Evolutionary conservation across 169 alveolate species (phyloP), one percentile per base, ranked within the genome.

Genomic region (Babesia ovata): DNA sequence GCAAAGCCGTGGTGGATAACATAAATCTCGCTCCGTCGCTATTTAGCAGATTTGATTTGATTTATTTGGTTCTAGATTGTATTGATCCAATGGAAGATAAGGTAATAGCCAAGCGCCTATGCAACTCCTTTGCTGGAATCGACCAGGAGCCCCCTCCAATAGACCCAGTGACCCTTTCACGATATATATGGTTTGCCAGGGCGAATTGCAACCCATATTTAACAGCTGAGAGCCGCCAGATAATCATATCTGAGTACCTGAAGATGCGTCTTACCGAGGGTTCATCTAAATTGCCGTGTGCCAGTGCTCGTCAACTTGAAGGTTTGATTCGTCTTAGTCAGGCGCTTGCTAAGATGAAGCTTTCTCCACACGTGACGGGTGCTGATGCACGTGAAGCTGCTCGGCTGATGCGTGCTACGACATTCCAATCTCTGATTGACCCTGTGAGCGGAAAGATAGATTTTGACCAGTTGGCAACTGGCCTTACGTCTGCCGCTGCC

Each of bases 401-500:
- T 16, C 86, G 99, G 54, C 91, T 98, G 53, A 96, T 98, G 94
- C 96, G 95, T 90, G 97, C 96, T 29, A 99, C 99, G 28, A 97
- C 99, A 33, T 97, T 97, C 89, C 97, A 96, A 79, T 98, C 99
- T 24, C 98, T 98, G n/a, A 96, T 98, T 42, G 99, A 98, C 74
- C 99, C 99, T 2, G 86, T 92, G 19, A 97, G 99, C 52, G 99
- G 99, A 16, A 89, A 93, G 60, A 96, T 96, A 36, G 99, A 97
- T 86, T 96, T 96, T 94, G 99, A 96, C 79, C 94, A 96, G 75
- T 83, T 97, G 28, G 87, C 94, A 33, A 94, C 97, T 54, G 99
- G 99, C 28, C 93, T 86, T 22, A 75, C 93, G 21, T 33, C 61
- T 4, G 75, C 70, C 21, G 71, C 69, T 39, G 56, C 79, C 36